Evolutionary conservation across 768 basidiomycete genomes (phyloP), one percentile per base, ranked within the genome.

Genomic region (Cyathus striatus): DNA sequence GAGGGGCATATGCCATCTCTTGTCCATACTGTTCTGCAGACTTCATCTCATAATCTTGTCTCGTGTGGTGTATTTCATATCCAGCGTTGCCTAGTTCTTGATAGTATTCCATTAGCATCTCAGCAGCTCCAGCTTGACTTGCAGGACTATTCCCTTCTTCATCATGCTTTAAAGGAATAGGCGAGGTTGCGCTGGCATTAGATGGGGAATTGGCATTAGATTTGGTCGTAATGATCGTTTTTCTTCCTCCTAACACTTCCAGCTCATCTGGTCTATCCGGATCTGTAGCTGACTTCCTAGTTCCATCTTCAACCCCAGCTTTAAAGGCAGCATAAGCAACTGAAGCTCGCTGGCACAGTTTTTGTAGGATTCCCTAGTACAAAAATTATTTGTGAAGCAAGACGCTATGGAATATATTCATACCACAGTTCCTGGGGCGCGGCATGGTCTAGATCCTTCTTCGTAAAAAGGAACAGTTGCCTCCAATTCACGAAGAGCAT

Each of bases 401-500:
- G 9, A 14, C 14, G 30, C 18, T 37, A 40, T 27, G 10, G 6
- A 54, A 40, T 23, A 25, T 32, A 39, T 37, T 42, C 64, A 40
- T 47, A 73, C 72, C 48, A 64, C 46, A 20, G 63, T 61, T 5
- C 56, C 45, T 4, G 61, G 62, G 1, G 71, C 65, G 14, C 68
- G 62, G 51, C 67, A 70, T 4, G 44, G 42, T 20, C 43, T 42
- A 3, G 72, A 73, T 2, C 70, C 70, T 49, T 70, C 61, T 43
- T 72, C 64, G 41, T 69, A 76, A 40, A 76, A 59, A 1, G 60
- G 49, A 25, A 71, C 33, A 4, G 70, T 60, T 24, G 49, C 42
- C 37, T 67, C 59, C 10, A 76, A 54, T 47, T 70, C 65, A 16
- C 54, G 41, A 27, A 74, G 51, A 1, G 74, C 72, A 42, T 63